Evolutionary conservation across 768 basidiomycete species (phyloP).

Genomic region (Rhizopogon roseolus): DNA sequence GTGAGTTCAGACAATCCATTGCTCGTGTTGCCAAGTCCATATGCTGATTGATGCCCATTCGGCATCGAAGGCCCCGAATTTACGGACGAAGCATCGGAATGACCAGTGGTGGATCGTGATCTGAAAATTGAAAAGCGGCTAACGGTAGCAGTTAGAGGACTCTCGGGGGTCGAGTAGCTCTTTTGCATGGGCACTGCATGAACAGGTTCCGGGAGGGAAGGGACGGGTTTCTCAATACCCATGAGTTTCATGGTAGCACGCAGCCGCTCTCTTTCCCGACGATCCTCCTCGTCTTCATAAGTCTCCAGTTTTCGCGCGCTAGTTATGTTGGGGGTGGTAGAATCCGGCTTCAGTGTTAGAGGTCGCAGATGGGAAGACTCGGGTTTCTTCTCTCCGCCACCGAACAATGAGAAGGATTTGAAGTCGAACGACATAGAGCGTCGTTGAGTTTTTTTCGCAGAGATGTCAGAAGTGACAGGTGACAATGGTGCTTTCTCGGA

Average conservation of each 20-base stretch:
- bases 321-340: conserved; percentile 37
- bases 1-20: conserved; percentile 46
- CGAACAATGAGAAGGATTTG: conserved; percentile 72
- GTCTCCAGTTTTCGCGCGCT: conserved; percentile 79
- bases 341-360: conserved; percentile 67
- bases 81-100: conserved; percentile 45
- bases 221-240: conserved; percentile 75
- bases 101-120: conserved; percentile 36
- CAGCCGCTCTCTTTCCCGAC: conserved; percentile 79
- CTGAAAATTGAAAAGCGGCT: conserved; percentile 74
- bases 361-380: conserved; percentile 59
- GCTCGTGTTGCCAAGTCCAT: conserved; percentile 24
- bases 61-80: conserved; percentile 37
- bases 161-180: conserved; percentile 33
- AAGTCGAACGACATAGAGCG: conserved; percentile 84
- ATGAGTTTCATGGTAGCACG: conserved; percentile 91
- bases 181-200: conserved; percentile 34
- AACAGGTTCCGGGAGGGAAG: conserved; percentile 24
- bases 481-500: conserved; percentile 17
- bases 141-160: conserved; percentile 18
- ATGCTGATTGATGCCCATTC: conserved; percentile 26
- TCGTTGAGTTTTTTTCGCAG: conserved; percentile 44
- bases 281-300: conserved; percentile 89
- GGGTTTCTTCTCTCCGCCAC: conserved; percentile 55
- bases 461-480: conserved; percentile 19